Conservation (phyloP, 495 filamentous ascomycete genomes). For the Copromyces sp. region DNA sequence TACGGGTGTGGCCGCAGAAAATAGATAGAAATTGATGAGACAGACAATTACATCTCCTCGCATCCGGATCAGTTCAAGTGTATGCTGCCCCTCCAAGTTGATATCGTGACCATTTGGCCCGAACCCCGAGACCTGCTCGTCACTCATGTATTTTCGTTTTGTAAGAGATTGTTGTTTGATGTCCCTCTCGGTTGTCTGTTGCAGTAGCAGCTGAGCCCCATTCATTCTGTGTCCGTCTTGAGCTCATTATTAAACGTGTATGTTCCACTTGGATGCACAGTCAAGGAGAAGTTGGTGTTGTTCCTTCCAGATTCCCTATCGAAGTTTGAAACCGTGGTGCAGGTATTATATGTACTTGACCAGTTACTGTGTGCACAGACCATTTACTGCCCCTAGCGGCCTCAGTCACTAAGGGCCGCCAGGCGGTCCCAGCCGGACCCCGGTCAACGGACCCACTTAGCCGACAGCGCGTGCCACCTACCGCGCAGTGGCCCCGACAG, state of each 20-base stretch:
- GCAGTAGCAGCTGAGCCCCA: not conserved
- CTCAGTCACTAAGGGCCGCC: not conserved
- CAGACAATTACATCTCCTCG: not conserved
- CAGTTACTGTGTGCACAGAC: not conserved
- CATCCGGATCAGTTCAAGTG: not conserved
- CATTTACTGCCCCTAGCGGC: not conserved
- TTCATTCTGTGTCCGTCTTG: not conserved
- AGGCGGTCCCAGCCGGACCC: not conserved
- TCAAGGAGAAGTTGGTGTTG: not conserved
- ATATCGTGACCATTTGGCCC: not conserved
- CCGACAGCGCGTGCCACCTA: not conserved
- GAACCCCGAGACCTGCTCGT: not conserved
- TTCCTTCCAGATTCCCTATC: not conserved
- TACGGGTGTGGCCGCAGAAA: not conserved
- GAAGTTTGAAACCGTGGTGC: not conserved
- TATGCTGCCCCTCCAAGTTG: not conserved
- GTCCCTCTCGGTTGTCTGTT: not conserved
- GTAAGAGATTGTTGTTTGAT: not conserved
- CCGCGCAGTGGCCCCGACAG: not conserved
- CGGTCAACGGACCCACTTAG: not conserved
- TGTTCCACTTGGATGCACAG: not conserved
- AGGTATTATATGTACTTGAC: not conserved
- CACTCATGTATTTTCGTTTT: not conserved
- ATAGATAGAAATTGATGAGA: not conserved
- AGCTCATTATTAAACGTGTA: not conserved